phyloP scores from a whole-genome alignment of 148 eudicot species.

The Cornus suecica region DNA sequence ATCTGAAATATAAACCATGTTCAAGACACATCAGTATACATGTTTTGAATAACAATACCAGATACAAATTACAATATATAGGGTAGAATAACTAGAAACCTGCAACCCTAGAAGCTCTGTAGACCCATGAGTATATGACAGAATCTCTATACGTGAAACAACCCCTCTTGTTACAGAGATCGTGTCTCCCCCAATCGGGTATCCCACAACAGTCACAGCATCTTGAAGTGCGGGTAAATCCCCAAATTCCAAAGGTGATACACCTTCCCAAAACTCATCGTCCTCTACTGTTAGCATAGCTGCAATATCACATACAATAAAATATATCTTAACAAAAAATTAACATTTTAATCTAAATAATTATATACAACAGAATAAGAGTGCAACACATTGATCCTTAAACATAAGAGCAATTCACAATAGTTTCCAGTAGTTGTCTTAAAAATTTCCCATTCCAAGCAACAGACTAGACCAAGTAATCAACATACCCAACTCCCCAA shows the following conservation, averaged over 20 bases:
- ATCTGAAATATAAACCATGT: slow-evolving; percentile 34
- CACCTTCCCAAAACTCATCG: slow-evolving; percentile 94
- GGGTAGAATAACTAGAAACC: slow-evolving; percentile 30
- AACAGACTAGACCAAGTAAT: neutral
- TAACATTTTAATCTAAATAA: neutral
- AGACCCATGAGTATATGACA: slow-evolving; percentile 90
- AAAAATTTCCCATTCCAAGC: neutral
- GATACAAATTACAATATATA: slow-evolving; percentile 1
- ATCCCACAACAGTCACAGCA: slow-evolving; percentile 93
- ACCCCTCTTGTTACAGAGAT: slow-evolving; percentile 97
- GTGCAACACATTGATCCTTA: neutral
- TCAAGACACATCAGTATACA: slow-evolving; percentile 3
- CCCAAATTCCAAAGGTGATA: slow-evolving; percentile 75
- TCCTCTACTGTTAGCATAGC: slow-evolving; percentile 83
- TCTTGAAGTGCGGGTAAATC: slow-evolving; percentile 91
- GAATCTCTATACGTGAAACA: slow-evolving; percentile 89
- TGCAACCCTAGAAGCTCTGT: slow-evolving; percentile 92
- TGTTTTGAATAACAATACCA: neutral
- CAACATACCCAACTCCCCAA: neutral
- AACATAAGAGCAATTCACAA: neutral
- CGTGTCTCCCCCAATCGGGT: slow-evolving; percentile 95
- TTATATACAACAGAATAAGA: neutral
- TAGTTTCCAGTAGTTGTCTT: neutral
- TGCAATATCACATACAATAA: slow-evolving; percentile 30
- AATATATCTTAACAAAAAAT: slow-evolving; percentile 3